Evolutionary conservation across 2,329 filamentous ascomycete species (phyloP).

Genomic region (Dendrostoma leiphaemia): DNA sequence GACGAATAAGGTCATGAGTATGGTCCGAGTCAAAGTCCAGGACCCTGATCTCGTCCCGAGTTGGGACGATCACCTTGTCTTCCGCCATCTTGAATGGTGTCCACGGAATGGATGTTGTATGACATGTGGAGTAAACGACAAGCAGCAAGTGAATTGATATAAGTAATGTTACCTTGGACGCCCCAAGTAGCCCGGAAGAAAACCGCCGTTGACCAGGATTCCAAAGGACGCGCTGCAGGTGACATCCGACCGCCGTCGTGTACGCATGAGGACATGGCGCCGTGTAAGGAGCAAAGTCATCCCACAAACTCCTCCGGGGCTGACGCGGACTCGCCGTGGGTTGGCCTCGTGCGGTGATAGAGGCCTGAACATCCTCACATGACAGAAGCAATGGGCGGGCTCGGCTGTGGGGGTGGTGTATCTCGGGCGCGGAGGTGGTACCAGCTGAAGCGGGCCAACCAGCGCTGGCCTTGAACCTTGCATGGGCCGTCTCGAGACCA

Average conservation of each 20-base stretch:
- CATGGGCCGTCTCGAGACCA: too few species aligned
- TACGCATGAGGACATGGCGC: background rate
- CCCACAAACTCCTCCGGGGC: conserved; percentile 1
- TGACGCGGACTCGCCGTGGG: background rate
- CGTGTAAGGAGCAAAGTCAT: background rate
- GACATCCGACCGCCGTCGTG: background rate
- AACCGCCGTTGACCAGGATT: background rate
- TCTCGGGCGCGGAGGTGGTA: conserved; percentile 13
- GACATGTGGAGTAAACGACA: background rate
- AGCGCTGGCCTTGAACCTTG: too few species aligned
- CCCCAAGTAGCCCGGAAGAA: background rate
- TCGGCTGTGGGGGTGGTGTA: conserved; percentile 8
- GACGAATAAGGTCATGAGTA: conserved; percentile 18
- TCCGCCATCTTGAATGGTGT: background rate
- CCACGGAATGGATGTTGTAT: background rate
- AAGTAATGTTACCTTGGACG: background rate
- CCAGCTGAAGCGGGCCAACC: conserved; percentile 8
- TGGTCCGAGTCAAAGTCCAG: conserved; percentile 14
- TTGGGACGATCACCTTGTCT: conserved; percentile 11
- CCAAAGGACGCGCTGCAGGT: background rate
- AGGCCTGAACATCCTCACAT: background rate
- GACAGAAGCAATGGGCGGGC: background rate
- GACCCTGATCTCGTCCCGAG: conserved; percentile 4
- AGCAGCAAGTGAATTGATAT: background rate
- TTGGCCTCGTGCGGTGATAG: background rate